Evolutionary conservation across 345 rosid species (phyloP).

Genomic region (Eucalyptus cloeziana): DNA sequence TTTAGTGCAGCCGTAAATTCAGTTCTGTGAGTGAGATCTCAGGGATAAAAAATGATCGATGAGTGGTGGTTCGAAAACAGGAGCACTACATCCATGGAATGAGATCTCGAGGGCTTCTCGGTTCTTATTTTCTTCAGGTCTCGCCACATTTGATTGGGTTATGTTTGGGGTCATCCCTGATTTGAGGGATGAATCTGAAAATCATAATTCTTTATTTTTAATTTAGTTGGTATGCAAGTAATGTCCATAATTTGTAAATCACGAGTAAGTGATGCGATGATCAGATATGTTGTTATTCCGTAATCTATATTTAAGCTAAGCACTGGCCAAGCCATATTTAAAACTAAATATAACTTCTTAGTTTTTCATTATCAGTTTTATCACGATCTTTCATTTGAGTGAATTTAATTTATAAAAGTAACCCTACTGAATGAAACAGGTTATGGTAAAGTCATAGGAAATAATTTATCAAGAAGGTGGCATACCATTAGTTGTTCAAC

Average conservation of each 20-base stretch:
- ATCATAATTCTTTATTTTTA: neutral
- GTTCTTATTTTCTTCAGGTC: neutral
- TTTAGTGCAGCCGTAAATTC: neutral
- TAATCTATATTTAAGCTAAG: neutral
- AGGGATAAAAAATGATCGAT: neutral
- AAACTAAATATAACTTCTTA: neutral
- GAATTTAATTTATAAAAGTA: neutral
- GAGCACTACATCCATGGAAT: neutral
- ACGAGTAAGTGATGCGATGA: neutral
- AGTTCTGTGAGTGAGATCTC: neutral
- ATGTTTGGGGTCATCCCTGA: neutral
- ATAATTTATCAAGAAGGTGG: neutral
- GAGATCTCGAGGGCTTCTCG: neutral
- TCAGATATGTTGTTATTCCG: neutral
- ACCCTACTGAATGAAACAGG: neutral
- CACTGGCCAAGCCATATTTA: neutral
- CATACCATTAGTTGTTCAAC: neutral
- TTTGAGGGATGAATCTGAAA: neutral
- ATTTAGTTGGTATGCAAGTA: neutral
- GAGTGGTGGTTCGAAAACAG: neutral
- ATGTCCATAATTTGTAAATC: neutral
- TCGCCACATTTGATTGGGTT: neutral
- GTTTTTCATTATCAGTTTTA: neutral
- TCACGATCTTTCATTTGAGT: neutral
- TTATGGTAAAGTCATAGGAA: neutral